A percentile compares a stretch with the other conserved stretches of the same genome.
phyloP scores from a whole-genome alignment of 225 moss, liverwort and hornwort species.

The Climacium dendroides region DNA sequence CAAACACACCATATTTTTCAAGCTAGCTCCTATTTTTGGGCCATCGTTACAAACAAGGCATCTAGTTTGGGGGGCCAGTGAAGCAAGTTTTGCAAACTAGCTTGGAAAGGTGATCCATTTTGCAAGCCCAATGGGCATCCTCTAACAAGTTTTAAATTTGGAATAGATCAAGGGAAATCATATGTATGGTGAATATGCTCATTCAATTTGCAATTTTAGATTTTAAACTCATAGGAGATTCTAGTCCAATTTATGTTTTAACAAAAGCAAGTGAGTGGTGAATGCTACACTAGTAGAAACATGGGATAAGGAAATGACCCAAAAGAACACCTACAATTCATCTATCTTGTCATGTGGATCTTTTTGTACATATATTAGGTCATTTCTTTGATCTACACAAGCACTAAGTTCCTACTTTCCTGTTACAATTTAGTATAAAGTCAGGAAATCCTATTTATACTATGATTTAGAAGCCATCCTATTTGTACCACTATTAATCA shows the following conservation, averaged over 20 bases:
- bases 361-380: background rate
- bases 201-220: no score
- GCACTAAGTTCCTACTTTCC: no score
- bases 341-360: background rate
- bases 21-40: background rate
- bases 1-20: background rate
- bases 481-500: background rate
- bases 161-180: no score
- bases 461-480: no score
- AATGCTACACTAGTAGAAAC: background rate
- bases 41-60: background rate
- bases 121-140: no score
- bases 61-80: accelerated
- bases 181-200: no score
- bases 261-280: accelerated
- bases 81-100: background rate
- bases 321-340: background rate
- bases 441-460: background rate
- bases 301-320: background rate
- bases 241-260: no score
- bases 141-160: no score
- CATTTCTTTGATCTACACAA: background rate
- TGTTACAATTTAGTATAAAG: background rate
- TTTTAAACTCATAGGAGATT: no score
- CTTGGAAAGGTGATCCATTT: background rate